Percentiles rank a stretch among this genome's conserved stretches.
Conservation (phyloP, 2,329 filamentous ascomycete genomes). For the Dactylellina drechsleri region DNA sequence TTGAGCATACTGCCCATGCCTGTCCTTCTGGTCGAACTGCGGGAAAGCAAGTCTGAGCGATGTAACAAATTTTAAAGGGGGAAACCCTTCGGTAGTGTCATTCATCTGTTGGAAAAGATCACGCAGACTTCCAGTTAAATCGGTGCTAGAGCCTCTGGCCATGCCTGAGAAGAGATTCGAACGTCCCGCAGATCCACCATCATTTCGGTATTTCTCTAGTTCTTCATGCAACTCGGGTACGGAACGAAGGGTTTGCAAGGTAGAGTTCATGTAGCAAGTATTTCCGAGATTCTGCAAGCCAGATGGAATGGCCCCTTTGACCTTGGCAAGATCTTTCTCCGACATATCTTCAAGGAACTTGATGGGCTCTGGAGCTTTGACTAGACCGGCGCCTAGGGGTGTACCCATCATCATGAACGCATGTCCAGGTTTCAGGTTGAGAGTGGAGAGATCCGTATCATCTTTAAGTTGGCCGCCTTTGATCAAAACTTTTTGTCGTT, state of each 20-base stretch:
- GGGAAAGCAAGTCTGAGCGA: constrained; percentile 82
- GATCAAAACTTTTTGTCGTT: constrained; percentile 93
- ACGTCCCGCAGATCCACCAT: constrained; percentile 44
- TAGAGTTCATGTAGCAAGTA: constrained; percentile 98
- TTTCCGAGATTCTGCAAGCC: constrained; percentile 93
- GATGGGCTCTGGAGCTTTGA: constrained; percentile 77
- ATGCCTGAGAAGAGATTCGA: constrained; percentile 57
- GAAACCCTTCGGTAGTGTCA: constrained; percentile 85
- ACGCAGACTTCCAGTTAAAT: constrained; percentile 80
- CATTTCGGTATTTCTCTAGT: constrained; percentile 71
- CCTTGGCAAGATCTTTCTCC: constrained; percentile 85
- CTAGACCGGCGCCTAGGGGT: constrained; percentile 73
- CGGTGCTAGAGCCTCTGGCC: constrained; percentile 60
- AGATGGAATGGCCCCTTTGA: constrained; percentile 84
- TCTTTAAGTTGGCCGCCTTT: constrained; percentile 96
- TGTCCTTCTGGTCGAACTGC: constrained; percentile 90
- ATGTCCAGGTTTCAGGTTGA: constrained; percentile 86
- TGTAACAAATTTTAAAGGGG: constrained; percentile 82
- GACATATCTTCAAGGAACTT: constrained; percentile 98
- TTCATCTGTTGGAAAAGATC: constrained; percentile 90
- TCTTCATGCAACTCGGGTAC: constrained; percentile 91
- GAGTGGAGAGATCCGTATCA: constrained; percentile 84
- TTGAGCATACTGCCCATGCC: constrained; percentile 87
- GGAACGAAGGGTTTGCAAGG: constrained; percentile 85
- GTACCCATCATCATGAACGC: constrained; percentile 97